phyloP scores from a whole-genome alignment of 345 rosid species.

The Ceriops zippeliana region DNA sequence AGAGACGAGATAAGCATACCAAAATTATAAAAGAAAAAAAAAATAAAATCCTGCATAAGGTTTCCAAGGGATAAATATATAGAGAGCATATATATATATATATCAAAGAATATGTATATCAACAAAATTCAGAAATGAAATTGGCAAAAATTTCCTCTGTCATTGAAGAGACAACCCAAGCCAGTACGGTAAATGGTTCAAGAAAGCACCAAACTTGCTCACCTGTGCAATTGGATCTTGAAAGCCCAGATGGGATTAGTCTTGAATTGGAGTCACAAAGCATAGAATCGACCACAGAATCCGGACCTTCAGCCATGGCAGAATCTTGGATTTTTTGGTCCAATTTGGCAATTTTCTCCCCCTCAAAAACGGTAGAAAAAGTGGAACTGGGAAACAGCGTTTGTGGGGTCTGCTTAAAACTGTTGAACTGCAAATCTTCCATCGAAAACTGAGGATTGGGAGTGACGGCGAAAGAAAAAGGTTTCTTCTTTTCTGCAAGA shows the following conservation, averaged over 20 bases:
- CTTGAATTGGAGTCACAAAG: constrained; percentile 73
- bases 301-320: constrained; percentile 33
- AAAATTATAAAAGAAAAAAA: too few species aligned
- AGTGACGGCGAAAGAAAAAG: not conserved
- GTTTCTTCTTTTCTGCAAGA: not conserved
- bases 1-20: too few species aligned
- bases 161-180: not conserved
- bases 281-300: constrained; percentile 53
- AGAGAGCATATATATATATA: too few species aligned
- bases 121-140: too few species aligned
- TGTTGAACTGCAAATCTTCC: constrained; percentile 40
- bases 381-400: constrained; percentile 12
- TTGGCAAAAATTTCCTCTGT: too few species aligned
- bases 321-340: constrained; percentile 41
- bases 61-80: too few species aligned
- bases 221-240: constrained; percentile 49
- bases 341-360: constrained; percentile 26
- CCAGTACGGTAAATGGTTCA: not conserved
- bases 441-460: constrained; percentile 18
- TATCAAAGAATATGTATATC: too few species aligned
- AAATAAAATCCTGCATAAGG: too few species aligned
- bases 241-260: constrained; percentile 55
- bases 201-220: constrained; percentile 5
- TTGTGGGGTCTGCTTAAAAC: constrained; percentile 19
- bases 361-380: constrained; percentile 28